Evolutionary conservation across 2,329 filamentous ascomycete genomes (phyloP).

Genomic region (Dryadomyces quercus-mongolicae): DNA sequence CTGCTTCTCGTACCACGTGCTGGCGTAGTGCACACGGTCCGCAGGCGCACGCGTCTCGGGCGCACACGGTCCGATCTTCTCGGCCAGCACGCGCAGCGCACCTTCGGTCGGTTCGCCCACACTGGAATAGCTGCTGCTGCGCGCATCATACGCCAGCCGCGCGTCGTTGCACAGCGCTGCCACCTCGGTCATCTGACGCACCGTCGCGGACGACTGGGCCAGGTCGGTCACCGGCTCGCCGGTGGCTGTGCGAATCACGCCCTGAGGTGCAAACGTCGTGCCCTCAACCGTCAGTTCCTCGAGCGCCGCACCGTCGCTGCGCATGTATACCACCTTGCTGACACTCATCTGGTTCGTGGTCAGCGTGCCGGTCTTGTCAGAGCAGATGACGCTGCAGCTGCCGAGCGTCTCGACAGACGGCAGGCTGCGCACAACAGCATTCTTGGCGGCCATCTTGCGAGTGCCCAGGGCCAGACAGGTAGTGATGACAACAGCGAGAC

Average conservation of each 20-base stretch:
- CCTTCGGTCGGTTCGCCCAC: slow-evolving; percentile 95
- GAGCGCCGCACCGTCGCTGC: slow-evolving; percentile 57
- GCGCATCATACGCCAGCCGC: slow-evolving; percentile 67
- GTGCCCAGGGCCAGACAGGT: slow-evolving; percentile 93
- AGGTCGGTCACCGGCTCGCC: slow-evolving; percentile 59
- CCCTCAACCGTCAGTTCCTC: slow-evolving; percentile 86
- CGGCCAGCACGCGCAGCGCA: slow-evolving; percentile 76
- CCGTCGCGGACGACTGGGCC: slow-evolving; percentile 58
- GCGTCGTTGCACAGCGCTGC: slow-evolving; percentile 82
- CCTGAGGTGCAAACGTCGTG: slow-evolving; percentile 80
- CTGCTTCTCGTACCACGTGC: slow-evolving; percentile 69
- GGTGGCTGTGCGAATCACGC: slow-evolving; percentile 50
- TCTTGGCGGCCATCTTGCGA: slow-evolving; percentile 97
- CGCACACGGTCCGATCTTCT: slow-evolving; percentile 85
- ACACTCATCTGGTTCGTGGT: slow-evolving; percentile 99
- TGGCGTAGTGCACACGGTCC: slow-evolving; percentile 68
- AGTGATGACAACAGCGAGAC: slow-evolving; percentile 96
- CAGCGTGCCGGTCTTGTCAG: slow-evolving; percentile 95
- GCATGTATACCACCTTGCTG: slow-evolving; percentile 78
- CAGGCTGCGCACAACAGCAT: slow-evolving; percentile 89
- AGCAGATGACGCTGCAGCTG: slow-evolving; percentile 99
- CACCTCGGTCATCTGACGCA: slow-evolving; percentile 65
- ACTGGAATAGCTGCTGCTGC: slow-evolving; percentile 61
- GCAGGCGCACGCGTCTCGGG: slow-evolving; percentile 36
- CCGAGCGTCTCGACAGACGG: slow-evolving; percentile 96